Percentiles rank a stretch among this genome's conserved stretches.
Conservation (phyloP, 805 yeast species). For the Saturnispora ahearnii region DNA sequence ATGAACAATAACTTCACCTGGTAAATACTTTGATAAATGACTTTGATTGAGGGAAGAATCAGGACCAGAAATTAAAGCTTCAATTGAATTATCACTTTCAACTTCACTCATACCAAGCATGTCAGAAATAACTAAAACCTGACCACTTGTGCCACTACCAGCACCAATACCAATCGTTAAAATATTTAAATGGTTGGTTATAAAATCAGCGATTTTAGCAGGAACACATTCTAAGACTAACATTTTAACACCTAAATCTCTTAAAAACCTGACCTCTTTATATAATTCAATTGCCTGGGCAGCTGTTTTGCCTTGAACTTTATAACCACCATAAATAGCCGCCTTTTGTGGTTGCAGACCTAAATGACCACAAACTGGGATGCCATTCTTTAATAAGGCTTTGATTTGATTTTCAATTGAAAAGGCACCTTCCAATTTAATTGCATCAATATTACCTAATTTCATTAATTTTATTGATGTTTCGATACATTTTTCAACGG, state of each 20-base stretch:
- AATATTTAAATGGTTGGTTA: constrained; percentile 50
- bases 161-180: constrained; percentile 98
- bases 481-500: constrained; percentile 52
- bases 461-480: constrained; percentile 49
- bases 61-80: neutral
- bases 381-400: constrained; percentile 56
- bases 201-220: constrained; percentile 49
- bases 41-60: too few species aligned
- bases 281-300: constrained; percentile 47
- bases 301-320: constrained; percentile 66
- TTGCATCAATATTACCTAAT: constrained; percentile 53
- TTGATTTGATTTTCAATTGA: constrained; percentile 47
- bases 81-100: constrained; percentile 30
- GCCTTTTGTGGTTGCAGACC: constrained; percentile 89
- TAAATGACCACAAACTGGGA: constrained; percentile 86
- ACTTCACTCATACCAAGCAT: constrained; percentile 65
- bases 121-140: constrained; percentile 83
- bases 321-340: constrained; percentile 75
- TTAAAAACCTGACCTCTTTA: constrained; percentile 60
- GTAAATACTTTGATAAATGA: neutral
- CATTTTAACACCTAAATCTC: constrained; percentile 68
- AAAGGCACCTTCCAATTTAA: constrained; percentile 79
- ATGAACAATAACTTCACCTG: neutral
- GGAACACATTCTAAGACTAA: constrained; percentile 85
- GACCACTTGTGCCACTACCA: constrained; percentile 76